phyloP scores from a whole-genome alignment of 139 green algal species.

The Parachlorella kessleri region DNA sequence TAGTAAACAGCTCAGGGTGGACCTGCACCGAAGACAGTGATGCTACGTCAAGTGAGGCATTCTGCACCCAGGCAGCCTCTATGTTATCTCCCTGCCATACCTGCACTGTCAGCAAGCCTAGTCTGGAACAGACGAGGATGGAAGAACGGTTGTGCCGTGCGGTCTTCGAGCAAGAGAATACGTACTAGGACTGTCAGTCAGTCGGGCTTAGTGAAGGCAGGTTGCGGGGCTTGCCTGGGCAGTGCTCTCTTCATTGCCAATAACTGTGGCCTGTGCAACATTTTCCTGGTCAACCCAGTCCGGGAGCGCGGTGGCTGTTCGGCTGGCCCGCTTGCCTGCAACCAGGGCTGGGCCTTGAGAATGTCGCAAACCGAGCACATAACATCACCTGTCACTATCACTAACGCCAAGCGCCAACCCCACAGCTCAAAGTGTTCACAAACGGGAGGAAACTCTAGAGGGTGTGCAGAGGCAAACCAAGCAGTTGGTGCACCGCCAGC shows the following conservation, averaged over 20 bases:
- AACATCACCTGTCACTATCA: not conserved
- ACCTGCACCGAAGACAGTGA: constrained; percentile 51
- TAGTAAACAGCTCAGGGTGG: constrained; percentile 72
- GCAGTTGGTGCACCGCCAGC: not conserved
- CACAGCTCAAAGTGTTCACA: not conserved
- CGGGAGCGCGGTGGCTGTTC: not conserved
- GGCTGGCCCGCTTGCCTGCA: not conserved
- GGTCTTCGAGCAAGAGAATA: not conserved
- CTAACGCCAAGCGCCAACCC: not conserved
- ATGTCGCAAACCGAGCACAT: not conserved
- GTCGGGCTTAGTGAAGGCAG: no score
- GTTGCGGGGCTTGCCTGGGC: constrained; percentile 59
- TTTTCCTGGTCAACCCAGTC: constrained; percentile 44
- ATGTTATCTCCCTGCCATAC: no score
- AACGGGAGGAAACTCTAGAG: not conserved
- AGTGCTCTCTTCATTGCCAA: constrained; percentile 60
- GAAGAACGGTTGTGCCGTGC: not conserved
- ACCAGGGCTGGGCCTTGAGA: not conserved
- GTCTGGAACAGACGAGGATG: not conserved
- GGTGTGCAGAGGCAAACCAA: not conserved
- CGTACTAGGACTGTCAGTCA: not conserved
- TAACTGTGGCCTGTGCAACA: constrained; percentile 11
- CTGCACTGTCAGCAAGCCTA: no score
- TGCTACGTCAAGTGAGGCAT: not conserved
- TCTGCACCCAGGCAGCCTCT: not conserved